Conservation (phyloP, 1,284 basidiomycete genomes). For the Stereum hirsutum region DNA sequence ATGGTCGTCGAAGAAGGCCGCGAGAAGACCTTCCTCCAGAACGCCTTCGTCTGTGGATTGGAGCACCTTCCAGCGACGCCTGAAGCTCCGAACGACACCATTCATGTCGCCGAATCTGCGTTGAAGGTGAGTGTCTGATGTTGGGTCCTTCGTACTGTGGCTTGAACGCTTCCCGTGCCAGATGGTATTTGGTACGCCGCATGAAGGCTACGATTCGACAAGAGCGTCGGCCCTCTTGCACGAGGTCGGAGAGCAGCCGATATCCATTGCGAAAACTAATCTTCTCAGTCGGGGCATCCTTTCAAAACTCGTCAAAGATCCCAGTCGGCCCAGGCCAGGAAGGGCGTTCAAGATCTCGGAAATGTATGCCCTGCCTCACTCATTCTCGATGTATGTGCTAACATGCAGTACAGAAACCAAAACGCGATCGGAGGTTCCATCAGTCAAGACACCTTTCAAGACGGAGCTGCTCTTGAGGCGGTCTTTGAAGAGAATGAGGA, state of each 20-base stretch:
- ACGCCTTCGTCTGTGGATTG: constrained; percentile 42
- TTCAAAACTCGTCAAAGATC: constrained; percentile 57
- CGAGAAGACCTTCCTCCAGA: constrained; percentile 56
- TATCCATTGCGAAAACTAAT: constrained; percentile 45
- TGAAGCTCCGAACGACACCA: constrained; percentile 25
- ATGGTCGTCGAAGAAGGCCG: constrained; percentile 61
- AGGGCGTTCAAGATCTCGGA: constrained; percentile 71
- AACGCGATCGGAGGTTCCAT: constrained; percentile 60
- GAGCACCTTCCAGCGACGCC: constrained; percentile 27
- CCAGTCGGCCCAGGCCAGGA: constrained; percentile 51
- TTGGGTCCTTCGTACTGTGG: background rate
- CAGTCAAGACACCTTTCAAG: constrained; percentile 52
- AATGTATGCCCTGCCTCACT: constrained; percentile 25
- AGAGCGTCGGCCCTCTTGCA: constrained; percentile 47
- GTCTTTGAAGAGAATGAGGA: constrained; percentile 34
- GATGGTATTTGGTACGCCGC: constrained; percentile 72
- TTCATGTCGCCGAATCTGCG: constrained; percentile 52
- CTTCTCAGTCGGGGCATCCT: constrained; percentile 54
- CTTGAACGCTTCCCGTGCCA: constrained; percentile 20
- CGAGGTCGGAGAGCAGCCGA: constrained; percentile 39
- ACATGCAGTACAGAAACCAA: constrained; percentile 40
- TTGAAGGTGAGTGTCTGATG: constrained; percentile 51
- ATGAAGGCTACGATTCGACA: constrained; percentile 54
- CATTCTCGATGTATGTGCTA: background rate
- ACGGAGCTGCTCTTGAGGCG: constrained; percentile 58